A percentile compares a stretch with the other conserved stretches of the same genome.
These are phyloP conservation scores for Conoideocrella luteorostrata DNA, from an alignment of 2,329 filamentous ascomycete genomes.

Conservation along the genomic window DNA sequence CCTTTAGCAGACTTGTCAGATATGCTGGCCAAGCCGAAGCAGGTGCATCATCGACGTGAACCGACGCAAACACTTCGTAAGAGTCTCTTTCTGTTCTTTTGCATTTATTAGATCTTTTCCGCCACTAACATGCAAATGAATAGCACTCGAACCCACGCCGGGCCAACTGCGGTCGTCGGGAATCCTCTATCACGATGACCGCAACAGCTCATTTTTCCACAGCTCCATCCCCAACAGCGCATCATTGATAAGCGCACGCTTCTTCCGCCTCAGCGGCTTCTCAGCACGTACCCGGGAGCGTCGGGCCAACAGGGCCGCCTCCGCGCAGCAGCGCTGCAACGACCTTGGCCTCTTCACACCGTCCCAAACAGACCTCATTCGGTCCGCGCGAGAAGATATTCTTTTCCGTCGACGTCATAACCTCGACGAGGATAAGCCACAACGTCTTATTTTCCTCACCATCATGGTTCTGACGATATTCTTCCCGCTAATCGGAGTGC, in stretches of 20 bases:
- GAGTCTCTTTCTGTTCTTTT: not conserved
- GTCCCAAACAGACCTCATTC: conserved; percentile 24
- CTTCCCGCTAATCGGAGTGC: conserved; percentile 41
- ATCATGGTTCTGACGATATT: conserved; percentile 32
- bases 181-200: conserved; percentile 4
- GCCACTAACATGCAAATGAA: too few species aligned
- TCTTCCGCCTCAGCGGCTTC: conserved; percentile 18
- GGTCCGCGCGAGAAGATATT: conserved; percentile 23
- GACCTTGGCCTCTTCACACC: conserved; percentile 20
- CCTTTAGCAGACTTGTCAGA: conserved; percentile 9
- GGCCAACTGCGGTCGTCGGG: conserved; percentile 6
- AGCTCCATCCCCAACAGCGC: conserved; percentile 9
- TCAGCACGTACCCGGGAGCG: conserved; percentile 14
- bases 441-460: conserved; percentile 30
- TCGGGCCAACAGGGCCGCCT: not conserved
- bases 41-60: not conserved
- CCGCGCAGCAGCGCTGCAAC: conserved; percentile 5
- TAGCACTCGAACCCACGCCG: not conserved
- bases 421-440: conserved; percentile 21
- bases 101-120: not conserved
- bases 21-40: conserved; percentile 1
- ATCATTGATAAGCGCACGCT: conserved; percentile 11
- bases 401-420: conserved; percentile 21
- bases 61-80: conserved; percentile 7
- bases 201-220: conserved; percentile 8